phyloP scores from a whole-genome alignment of 2,329 filamentous ascomycete genomes.

The Pseudocercospora crystallina region DNA sequence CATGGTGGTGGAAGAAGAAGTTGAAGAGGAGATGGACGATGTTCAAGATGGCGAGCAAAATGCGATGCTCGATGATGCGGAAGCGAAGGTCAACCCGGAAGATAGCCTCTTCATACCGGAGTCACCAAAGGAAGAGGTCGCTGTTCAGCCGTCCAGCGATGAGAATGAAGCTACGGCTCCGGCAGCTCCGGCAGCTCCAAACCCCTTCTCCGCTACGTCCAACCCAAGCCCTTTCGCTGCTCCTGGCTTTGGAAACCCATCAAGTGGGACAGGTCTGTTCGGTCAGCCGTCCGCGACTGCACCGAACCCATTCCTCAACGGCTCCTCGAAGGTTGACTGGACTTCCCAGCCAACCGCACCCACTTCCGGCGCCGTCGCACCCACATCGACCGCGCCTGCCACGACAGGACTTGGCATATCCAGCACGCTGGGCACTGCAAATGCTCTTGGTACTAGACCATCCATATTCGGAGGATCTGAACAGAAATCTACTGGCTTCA shows the following conservation, averaged over 20 bases:
- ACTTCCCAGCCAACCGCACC: no score
- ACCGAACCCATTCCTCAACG: neutral
- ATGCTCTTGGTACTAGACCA: no score
- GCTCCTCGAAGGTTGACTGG: no score
- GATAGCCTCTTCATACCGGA: conserved; percentile 47
- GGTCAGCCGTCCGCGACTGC: conserved; percentile 14
- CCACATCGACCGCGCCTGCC: no score
- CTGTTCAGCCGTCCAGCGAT: neutral
- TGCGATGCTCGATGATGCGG: conserved; percentile 25
- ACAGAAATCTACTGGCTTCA: no score
- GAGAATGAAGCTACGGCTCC: neutral
- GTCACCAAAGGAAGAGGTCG: conserved; percentile 1
- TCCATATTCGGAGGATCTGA: no score
- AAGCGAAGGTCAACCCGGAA: conserved; percentile 24
- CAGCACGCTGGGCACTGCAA: no score
- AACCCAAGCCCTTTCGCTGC: neutral
- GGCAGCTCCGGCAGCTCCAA: neutral
- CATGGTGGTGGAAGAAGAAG: conserved; percentile 48
- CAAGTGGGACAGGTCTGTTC: conserved; percentile 10
- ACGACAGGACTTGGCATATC: no score
- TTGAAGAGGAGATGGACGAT: conserved; percentile 36
- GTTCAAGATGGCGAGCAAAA: conserved; percentile 30
- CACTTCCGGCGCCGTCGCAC: no score
- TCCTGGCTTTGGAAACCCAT: conserved; percentile 12
- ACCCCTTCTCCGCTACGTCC: conserved; percentile 11